Base-by-base conservation (phyloP, 2,329 filamentous ascomycete genomes). In the Onygenales sp. region DNA sequence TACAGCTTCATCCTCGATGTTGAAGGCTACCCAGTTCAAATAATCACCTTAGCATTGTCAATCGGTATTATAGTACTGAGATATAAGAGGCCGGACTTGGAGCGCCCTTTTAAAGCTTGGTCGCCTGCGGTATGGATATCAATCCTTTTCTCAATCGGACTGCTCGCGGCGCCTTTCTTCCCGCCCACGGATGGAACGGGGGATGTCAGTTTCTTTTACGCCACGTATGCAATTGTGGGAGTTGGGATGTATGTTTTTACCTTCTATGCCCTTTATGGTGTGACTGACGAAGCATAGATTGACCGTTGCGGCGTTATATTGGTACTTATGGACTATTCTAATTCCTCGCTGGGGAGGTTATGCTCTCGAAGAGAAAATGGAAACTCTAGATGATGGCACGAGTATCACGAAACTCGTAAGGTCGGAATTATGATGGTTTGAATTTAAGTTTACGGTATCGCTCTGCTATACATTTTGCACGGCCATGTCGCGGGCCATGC, bases 1-100 rank as follows among this genome's bases (percentile, higher is more conserved):
- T 89, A 88, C 66, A 83, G 81, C 8, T 87, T 89, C 60, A 87
- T 89, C 32, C 70, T 87, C 0, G 84, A 89, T 46, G 81, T 88
- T 0, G 84, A 88, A 61, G 83, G 81, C 0, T 88, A 87, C 58
- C 79, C 84, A 0, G 81, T 75, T 0, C 81, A 86, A 54, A 71
- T 87, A 11, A 77, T 84, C 53, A 75, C 75, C 0, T 64, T 87
- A 1, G 79, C 81, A 0, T 70, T 81, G 0, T 78, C 78, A 0
- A 58, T 76, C 7, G 84, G 84, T 0, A 69, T 87, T 0, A 59
- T 87, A 0, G 77, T 80, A 66, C 71, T 89, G 5, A 78, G 86
- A 0, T 74, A 72, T 53, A 78, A 75, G 56, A 73, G 80, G 9
- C 83, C 83, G 1, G 76, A 84, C 50, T 69, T 85, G 0, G 73